phyloP scores from a whole-genome alignment of 768 basidiomycete species.

The Lactarius deliciosus region DNA sequence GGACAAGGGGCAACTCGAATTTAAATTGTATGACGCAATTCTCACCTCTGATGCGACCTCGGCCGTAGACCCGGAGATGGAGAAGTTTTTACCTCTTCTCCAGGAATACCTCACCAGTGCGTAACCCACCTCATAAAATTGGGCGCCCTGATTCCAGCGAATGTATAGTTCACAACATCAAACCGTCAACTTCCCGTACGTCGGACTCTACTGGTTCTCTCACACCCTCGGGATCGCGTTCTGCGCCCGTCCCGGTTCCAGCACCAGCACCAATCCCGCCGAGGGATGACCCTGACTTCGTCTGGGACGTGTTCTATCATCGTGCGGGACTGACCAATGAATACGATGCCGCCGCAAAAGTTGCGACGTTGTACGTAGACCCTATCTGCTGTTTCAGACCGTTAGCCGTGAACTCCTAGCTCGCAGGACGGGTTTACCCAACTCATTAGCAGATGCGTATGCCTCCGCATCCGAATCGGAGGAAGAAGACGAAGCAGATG shows the following conservation, averaged over 20 bases:
- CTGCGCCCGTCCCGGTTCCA: slow-evolving; percentile 7
- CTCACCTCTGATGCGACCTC: slow-evolving; percentile 22
- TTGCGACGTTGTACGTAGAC: slow-evolving; percentile 63
- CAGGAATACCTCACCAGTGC: slow-evolving; percentile 68
- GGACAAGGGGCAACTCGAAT: slow-evolving; percentile 37
- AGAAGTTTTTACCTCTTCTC: slow-evolving; percentile 75
- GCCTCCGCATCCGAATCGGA: slow-evolving; percentile 61
- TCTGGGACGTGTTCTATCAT: slow-evolving; percentile 84
- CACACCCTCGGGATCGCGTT: slow-evolving; percentile 17
- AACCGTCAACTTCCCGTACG: slow-evolving; percentile 7
- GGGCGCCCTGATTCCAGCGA: not conserved
- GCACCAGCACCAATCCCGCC: slow-evolving; percentile 15
- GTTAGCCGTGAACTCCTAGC: slow-evolving; percentile 3
- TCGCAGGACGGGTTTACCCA: slow-evolving; percentile 62
- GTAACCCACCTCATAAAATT: not conserved
- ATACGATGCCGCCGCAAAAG: slow-evolving; percentile 52
- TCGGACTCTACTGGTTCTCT: slow-evolving; percentile 19
- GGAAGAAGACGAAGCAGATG: slow-evolving; percentile 73
- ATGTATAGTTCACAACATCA: slow-evolving; percentile 19
- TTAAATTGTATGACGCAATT: slow-evolving; percentile 75
- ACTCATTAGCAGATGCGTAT: slow-evolving; percentile 48
- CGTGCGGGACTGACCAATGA: slow-evolving; percentile 58
- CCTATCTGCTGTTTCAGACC: slow-evolving; percentile 9
- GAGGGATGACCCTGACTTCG: slow-evolving; percentile 57
- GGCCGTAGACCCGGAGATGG: slow-evolving; percentile 59